Base-by-base conservation (phyloP, 768 basidiomycete species). In the Calocera viscosa region DNA sequence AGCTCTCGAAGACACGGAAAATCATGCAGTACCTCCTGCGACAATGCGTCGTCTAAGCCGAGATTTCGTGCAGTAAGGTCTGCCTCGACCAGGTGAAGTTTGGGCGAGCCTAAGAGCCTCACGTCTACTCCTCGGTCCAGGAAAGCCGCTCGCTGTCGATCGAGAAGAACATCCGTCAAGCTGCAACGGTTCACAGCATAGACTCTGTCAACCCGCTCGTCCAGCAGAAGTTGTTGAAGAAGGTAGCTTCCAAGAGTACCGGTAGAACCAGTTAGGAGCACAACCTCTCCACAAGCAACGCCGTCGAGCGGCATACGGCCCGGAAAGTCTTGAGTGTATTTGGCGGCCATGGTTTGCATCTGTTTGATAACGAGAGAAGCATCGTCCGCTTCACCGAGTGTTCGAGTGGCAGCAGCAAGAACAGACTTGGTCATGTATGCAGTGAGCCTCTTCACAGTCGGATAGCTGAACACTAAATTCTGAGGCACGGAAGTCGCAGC, bases 321-420 rank as follows among this genome's bases (percentile, higher is more conserved):
- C 64, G 33, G 69, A 34, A 65, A 76, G 60, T 65, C 69, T 66
- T 2, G 53, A 70, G 26, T 75, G 69, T 83, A 80, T 70, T 79
- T 80, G 12, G 74, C 75, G 40, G 82, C 76, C 74, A 82, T 76
- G 0, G 69, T 74, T 33, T 76, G 72, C 69, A 81, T 80, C 2
- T 66, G 69, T 24, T 47, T 41, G 28, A 69, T 66, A 60, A 24
- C 64, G 28, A 40, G 47, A 33, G 64, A 65, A 41, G 30, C 41
- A 30, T 68, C 40, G 7, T 70, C 68, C 49, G 47, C 68, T 5
- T 65, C 49, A 16, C 24, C n/a, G 24, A 33, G 53, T 38, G 5
- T 5, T 38, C 67, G 65, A 41, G 19, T 38, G 7, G 35, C 49
- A 65, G 72, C 33, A 64, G 22, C 60, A 16, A n/a, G 8, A 12